phyloP scores from a whole-genome alignment of 345 rosid genomes.

The Turnera subulata region DNA sequence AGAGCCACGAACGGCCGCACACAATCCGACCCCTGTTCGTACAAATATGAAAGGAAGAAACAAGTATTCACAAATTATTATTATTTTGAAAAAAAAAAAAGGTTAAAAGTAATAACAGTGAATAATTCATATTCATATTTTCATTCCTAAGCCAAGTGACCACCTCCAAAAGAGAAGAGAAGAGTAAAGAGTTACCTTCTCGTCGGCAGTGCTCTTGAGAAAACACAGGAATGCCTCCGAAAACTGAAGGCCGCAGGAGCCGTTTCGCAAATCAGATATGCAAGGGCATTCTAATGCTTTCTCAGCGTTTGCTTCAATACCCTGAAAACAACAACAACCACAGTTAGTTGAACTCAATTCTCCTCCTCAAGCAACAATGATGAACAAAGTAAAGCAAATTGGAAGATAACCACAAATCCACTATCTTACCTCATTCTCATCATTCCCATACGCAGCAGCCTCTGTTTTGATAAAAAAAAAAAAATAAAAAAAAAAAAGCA shows the following conservation, averaged over 20 bases:
- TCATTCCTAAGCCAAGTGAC: too few relatives aligned
- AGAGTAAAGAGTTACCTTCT: slow-evolving; percentile 67
- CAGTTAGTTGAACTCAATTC: too few relatives aligned
- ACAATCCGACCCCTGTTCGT: slow-evolving; percentile 91
- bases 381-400: neutral
- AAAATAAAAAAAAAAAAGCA: too few relatives aligned
- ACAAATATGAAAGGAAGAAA: too few relatives aligned
- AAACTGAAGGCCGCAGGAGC: slow-evolving; percentile 72
- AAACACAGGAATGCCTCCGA: slow-evolving; percentile 85
- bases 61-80: too few relatives aligned
- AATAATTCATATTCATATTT: too few relatives aligned
- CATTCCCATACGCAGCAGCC: slow-evolving; percentile 64
- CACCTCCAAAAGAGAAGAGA: too few relatives aligned
- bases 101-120: too few relatives aligned
- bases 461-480: too few relatives aligned
- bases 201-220: slow-evolving; percentile 76
- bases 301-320: slow-evolving; percentile 67
- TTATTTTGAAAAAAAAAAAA: too few relatives aligned
- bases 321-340: slow-evolving; percentile 33
- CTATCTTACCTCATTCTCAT: slow-evolving; percentile 49
- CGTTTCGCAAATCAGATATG: slow-evolving; percentile 69
- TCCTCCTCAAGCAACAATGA: too few relatives aligned
- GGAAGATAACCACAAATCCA: neutral
- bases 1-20: slow-evolving; percentile 74
- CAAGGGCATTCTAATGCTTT: slow-evolving; percentile 93